Conservation (phyloP, 2,329 filamentous ascomycete species). For the Colletotrichum simmondsii region DNA sequence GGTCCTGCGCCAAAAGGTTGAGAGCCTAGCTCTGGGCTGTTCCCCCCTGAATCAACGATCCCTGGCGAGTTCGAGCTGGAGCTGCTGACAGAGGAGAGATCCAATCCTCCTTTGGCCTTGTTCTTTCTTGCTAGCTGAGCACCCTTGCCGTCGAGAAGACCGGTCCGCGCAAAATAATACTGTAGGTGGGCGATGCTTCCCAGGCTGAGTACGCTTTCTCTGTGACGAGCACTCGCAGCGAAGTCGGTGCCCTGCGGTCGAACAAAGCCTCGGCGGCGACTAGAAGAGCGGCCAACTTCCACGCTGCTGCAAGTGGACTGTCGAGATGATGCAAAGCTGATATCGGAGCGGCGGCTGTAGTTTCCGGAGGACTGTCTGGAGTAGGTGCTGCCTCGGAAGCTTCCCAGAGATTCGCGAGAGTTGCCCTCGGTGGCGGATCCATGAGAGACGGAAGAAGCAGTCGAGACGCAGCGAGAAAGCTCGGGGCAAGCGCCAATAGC, state of each 20-base stretch:
- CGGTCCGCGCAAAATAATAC: conserved; percentile 97
- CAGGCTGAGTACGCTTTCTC: conserved; percentile 95
- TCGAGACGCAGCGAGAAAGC: conserved; percentile 73
- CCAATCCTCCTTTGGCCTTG: conserved; percentile 68
- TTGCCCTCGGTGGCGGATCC: conserved; percentile 61
- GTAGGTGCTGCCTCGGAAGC: conserved; percentile 66
- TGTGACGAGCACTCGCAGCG: conserved; percentile 86
- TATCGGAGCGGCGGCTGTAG: conserved; percentile 58
- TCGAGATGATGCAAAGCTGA: conserved; percentile 51
- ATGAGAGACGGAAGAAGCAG: conserved; percentile 68
- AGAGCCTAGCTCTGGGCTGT: conserved; percentile 65
- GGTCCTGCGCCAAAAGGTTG: conserved; percentile 49
- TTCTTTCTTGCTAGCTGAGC: conserved; percentile 83
- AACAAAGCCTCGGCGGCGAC: conserved; percentile 82
- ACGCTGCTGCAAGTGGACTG: conserved; percentile 59
- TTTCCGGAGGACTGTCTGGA: conserved; percentile 75
- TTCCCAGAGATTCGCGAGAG: conserved; percentile 65
- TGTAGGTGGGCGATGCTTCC: conserved; percentile 97
- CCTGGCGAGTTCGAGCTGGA: conserved; percentile 49
- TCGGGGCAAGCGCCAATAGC: conserved; percentile 69
- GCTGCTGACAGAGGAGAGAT: conserved; percentile 59
- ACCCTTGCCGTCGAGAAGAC: conserved; percentile 91
- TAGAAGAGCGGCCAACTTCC: conserved; percentile 44
- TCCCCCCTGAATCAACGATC: conserved; percentile 61
- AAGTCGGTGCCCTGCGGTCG: conserved; percentile 89